These are phyloP conservation scores for Pyropia yezoensis DNA, from an alignment of 23 red algal genomes.

Conservation along the genomic window DNA sequence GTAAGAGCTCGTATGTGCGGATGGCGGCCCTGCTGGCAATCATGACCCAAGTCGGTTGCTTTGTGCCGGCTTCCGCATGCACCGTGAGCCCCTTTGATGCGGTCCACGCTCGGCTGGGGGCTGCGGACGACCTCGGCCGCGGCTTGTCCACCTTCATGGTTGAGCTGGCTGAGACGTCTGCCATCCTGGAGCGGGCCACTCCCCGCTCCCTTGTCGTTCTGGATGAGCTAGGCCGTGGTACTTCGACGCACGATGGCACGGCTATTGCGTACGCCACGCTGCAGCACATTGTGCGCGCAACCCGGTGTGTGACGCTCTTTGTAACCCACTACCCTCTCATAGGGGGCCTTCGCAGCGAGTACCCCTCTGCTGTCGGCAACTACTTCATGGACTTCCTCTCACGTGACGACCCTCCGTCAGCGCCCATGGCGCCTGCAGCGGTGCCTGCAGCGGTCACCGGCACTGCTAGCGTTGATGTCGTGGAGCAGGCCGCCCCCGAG, in stretches of 20 bases:
- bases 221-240: constrained; percentile 52
- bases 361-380: constrained; percentile 1
- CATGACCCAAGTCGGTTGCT: constrained; percentile 51
- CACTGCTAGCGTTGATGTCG: too few relatives aligned
- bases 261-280: constrained; percentile 39
- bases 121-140: constrained; percentile 19
- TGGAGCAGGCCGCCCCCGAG: not conserved
- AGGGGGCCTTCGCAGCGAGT: constrained; percentile 17
- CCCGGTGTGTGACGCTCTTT: constrained; percentile 32
- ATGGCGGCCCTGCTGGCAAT: constrained; percentile 21
- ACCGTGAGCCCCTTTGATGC: constrained; percentile 13
- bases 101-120: constrained; percentile 40
- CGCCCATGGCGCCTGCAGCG: too few relatives aligned
- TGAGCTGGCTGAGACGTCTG: constrained; percentile 39
- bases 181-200: constrained; percentile 23
- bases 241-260: constrained; percentile 47
- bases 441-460: too few relatives aligned
- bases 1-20: constrained; percentile 35
- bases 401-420: too few relatives aligned
- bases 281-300: constrained; percentile 10
- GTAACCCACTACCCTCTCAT: constrained; percentile 43
- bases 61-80: constrained; percentile 34
- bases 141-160: constrained; percentile 52
- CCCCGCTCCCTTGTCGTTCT: constrained; percentile 27
- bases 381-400: too few relatives aligned